A percentile compares a stretch with the other conserved stretches of the same genome.
Conservation (phyloP, 495 filamentous ascomycete species). For the Xylaria palmicola region DNA sequence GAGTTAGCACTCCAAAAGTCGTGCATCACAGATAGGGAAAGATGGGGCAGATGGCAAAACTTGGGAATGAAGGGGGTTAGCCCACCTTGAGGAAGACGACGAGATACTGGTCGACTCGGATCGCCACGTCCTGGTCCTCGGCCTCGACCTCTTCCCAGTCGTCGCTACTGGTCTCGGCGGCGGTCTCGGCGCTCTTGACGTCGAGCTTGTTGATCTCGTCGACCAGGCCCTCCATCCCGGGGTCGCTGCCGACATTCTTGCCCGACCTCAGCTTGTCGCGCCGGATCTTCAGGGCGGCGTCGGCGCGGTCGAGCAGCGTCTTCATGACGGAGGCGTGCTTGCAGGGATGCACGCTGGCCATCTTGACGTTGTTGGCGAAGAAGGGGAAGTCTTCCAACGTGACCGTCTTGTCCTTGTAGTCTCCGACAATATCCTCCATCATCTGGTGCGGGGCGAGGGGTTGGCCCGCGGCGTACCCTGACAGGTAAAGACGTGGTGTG, state of each 20-base stretch:
- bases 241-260: constrained; percentile 43
- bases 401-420: constrained; percentile 99
- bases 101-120: constrained; percentile 94
- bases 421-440: constrained; percentile 99
- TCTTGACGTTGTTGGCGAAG: constrained; percentile 80
- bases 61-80: neutral
- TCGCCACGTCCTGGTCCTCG: constrained; percentile 82
- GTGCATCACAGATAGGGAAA: neutral
- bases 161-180: constrained; percentile 51
- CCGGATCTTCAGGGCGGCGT: constrained; percentile 86
- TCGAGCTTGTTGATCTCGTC: constrained; percentile 59
- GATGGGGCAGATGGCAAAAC: neutral
- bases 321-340: constrained; percentile 98
- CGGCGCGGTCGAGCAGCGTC: constrained; percentile 89
- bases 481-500: constrained; percentile 92
- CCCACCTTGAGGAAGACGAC: constrained; percentile 87
- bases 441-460: constrained; percentile 86
- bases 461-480: constrained; percentile 81
- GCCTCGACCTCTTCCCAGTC: constrained; percentile 78
- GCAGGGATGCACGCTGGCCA: constrained; percentile 91
- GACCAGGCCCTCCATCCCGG: constrained; percentile 57
- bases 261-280: constrained; percentile 70
- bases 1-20: no score
- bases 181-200: constrained; percentile 38
- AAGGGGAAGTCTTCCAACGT: constrained; percentile 97